Evolutionary conservation across 805 yeast genomes (phyloP).

Genomic region (Isabelozyma gotoi): DNA sequence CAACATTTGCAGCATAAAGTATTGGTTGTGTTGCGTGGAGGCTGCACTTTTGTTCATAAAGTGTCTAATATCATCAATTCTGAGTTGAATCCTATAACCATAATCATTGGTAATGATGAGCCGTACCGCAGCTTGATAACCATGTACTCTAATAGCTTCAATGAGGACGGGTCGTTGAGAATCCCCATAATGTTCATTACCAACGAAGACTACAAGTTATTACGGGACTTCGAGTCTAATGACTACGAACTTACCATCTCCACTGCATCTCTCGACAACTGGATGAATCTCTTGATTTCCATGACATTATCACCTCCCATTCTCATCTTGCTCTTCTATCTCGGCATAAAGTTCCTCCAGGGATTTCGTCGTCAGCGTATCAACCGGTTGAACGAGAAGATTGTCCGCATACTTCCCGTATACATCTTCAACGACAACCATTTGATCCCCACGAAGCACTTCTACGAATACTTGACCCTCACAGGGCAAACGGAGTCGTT

Average conservation of each 20-base stretch:
- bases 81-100: conserved; percentile 42
- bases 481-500: conserved; percentile 27
- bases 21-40: conserved; percentile 43
- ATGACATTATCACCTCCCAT: conserved; percentile 44
- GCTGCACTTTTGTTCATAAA: conserved; percentile 55
- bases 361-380: conserved; percentile 22
- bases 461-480: conserved; percentile 27
- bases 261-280: conserved; percentile 37
- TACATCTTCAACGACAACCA: conserved; percentile 37
- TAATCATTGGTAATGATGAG: conserved; percentile 57
- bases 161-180: conserved; percentile 34
- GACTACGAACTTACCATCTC: conserved; percentile 16
- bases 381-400: conserved; percentile 25
- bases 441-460: conserved; percentile 24
- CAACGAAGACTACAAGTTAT: conserved; percentile 36
- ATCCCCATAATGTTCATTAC: conserved; percentile 56
- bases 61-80: conserved; percentile 43
- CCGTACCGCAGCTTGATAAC: conserved; percentile 48
- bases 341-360: conserved; percentile 29
- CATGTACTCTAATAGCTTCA: conserved; percentile 51
- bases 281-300: conserved; percentile 39
- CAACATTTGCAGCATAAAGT: conserved; percentile 21
- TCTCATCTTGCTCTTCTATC: conserved; percentile 33
- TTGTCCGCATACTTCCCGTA: conserved; percentile 37
- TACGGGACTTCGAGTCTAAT: conserved; percentile 6